Evolutionary conservation across 345 rosid species (phyloP).

Genomic region (Eucalyptus cloeziana): DNA sequence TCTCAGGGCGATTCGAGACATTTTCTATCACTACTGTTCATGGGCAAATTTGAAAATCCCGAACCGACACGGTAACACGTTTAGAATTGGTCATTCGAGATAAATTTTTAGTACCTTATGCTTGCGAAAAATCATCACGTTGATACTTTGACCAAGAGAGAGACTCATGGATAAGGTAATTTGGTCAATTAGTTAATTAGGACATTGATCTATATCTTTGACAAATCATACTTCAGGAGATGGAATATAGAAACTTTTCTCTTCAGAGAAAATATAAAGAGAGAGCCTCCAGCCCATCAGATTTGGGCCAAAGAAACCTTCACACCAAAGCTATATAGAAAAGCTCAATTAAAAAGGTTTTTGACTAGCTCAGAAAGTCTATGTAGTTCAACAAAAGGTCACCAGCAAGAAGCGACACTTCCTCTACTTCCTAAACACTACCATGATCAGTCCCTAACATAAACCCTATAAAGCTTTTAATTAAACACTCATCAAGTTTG

Average conservation of each 20-base stretch:
- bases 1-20: not conserved
- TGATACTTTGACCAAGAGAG: not conserved
- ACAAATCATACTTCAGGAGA: not conserved
- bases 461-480: not conserved
- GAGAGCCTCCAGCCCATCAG: not conserved
- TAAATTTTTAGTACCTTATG: not conserved
- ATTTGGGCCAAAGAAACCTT: not conserved
- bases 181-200: not conserved
- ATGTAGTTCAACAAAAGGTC: constrained; percentile 17
- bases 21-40: not conserved
- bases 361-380: not conserved
- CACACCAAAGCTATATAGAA: not conserved
- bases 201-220: not conserved
- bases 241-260: not conserved
- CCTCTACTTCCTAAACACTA: constrained; percentile 2
- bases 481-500: not conserved
- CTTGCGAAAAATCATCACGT: not conserved
- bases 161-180: not conserved
- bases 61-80: not conserved
- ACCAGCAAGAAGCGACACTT: constrained; percentile 11
- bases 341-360: not conserved
- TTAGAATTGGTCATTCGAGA: not conserved
- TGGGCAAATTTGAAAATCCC: not conserved
- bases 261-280: not conserved
- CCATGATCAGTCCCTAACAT: not conserved